Conservation (phyloP, 176 grass and related monocot species). For the Tillandsia leiboldiana region DNA sequence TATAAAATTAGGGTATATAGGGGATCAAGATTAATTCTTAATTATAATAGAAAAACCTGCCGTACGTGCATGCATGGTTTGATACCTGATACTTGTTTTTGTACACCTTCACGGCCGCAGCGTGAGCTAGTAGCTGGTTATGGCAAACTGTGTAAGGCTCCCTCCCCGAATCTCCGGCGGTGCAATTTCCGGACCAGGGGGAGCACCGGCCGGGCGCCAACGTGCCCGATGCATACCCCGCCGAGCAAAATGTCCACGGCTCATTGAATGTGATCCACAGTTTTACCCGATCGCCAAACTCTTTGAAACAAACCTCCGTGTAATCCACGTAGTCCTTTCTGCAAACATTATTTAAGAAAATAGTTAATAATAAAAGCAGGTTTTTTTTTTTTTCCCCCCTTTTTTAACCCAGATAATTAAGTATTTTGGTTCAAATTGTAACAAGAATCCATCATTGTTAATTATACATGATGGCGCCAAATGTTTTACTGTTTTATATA, state of each 20-base stretch:
- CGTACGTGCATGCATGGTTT: background rate
- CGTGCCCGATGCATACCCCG: background rate
- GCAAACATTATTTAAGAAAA: background rate
- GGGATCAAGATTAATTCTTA: too few species aligned
- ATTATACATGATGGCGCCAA: too few species aligned
- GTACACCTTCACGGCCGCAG: conserved; percentile 24
- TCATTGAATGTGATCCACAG: conserved; percentile 60
- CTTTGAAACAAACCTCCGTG: conserved; percentile 42
- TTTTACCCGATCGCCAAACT: conserved; percentile 80
- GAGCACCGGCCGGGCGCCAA: conserved; percentile 42
- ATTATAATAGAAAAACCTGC: background rate
- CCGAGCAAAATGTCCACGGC: conserved; percentile 24
- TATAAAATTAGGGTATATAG: too few species aligned
- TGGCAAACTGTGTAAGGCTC: conserved; percentile 55
- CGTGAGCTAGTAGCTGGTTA: conserved; percentile 54
- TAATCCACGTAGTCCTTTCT: conserved; percentile 64
- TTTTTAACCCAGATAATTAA: too few species aligned
- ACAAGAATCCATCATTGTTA: too few species aligned
- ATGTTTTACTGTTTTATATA: too few species aligned
- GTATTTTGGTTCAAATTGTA: too few species aligned
- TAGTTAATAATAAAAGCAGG: too few species aligned
- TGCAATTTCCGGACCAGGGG: conserved; percentile 33
- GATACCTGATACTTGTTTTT: conserved; percentile 57
- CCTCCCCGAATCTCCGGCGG: conserved; percentile 34
- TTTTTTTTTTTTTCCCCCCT: too few species aligned